Conservation (phyloP, 495 filamentous ascomycete species). For the Penicillium egyptiacum region DNA sequence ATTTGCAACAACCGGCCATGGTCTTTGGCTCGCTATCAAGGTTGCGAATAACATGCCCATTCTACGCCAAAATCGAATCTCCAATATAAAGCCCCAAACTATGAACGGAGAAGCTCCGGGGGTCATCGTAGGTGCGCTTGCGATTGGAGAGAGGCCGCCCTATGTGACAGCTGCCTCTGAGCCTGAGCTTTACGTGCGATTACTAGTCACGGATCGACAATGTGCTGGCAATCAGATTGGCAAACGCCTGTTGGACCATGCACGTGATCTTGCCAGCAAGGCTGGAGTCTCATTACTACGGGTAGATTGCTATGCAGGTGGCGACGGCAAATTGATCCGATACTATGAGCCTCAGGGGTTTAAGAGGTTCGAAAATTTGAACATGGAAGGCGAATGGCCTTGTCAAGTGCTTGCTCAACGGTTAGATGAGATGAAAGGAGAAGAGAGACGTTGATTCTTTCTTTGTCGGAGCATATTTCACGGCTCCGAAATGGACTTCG, state of each 20-base stretch:
- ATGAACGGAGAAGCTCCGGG: conserved; percentile 7
- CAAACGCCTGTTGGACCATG: conserved; percentile 19
- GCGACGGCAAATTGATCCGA: conserved; percentile 16
- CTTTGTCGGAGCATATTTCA: background rate
- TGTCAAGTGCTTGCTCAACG: conserved; percentile 20
- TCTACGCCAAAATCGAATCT: background rate
- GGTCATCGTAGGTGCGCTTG: conserved; percentile 16
- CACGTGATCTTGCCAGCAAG: conserved; percentile 11
- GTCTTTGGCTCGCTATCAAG: conserved; percentile 20
- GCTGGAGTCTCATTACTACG: conserved; percentile 17
- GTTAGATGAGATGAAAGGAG: conserved; percentile 5
- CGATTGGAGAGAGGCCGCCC: conserved; percentile 14
- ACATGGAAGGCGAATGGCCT: conserved; percentile 7
- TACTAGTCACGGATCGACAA: conserved; percentile 19
- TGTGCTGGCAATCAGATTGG: conserved; percentile 13
- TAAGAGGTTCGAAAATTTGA: conserved; percentile 8
- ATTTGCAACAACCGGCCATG: conserved; percentile 18
- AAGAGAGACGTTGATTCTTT: background rate
- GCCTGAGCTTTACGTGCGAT: conserved; percentile 20
- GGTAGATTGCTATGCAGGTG: conserved; percentile 23
- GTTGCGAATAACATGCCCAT: conserved; percentile 4
- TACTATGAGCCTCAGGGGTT: conserved; percentile 24
- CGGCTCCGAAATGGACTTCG: background rate
- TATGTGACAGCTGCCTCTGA: conserved; percentile 17
- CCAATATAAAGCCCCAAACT: background rate